phyloP scores from a whole-genome alignment of 2,329 filamentous ascomycete genomes.

The Colletotrichum orchidophilum region DNA sequence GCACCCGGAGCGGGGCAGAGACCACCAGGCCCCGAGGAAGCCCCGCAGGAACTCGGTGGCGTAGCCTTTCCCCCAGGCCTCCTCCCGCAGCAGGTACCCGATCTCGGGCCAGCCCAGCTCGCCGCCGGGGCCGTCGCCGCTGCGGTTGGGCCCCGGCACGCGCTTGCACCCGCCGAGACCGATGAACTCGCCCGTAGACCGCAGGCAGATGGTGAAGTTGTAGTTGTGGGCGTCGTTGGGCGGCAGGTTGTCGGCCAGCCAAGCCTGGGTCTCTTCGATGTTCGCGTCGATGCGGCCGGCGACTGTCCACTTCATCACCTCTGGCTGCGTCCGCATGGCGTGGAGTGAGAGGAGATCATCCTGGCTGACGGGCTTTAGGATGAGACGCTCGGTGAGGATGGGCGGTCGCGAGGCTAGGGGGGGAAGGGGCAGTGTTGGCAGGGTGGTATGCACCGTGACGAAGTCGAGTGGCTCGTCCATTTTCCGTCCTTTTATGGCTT shows the following conservation, averaged over 20 bases:
- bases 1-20: constrained; percentile 55
- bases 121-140: constrained; percentile 40
- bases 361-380: constrained; percentile 59
- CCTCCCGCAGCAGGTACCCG: constrained; percentile 65
- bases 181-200: constrained; percentile 59
- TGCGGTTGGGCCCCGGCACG: constrained; percentile 37
- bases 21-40: constrained; percentile 57
- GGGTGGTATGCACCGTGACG: constrained; percentile 57
- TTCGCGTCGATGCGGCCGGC: constrained; percentile 53
- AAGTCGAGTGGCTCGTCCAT: constrained; percentile 35
- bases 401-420: constrained; percentile 47
- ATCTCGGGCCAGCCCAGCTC: constrained; percentile 64
- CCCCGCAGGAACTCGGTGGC: constrained; percentile 64
- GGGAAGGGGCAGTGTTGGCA: constrained; percentile 54
- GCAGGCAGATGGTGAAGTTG: constrained; percentile 64
- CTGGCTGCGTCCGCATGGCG: constrained; percentile 63
- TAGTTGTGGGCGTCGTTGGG: constrained; percentile 61
- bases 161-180: constrained; percentile 57
- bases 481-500: neutral
- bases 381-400: constrained; percentile 62
- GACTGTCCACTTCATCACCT: constrained; percentile 70
- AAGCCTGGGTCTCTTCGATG: constrained; percentile 52
- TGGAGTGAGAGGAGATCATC: constrained; percentile 62
- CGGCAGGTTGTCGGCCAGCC: constrained; percentile 53
- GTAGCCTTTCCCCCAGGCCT: constrained; percentile 65